Evolutionary conservation across 768 basidiomycete species (phyloP), one percentile per base, ranked within the genome.

Genomic region (Boletellus ananas): DNA sequence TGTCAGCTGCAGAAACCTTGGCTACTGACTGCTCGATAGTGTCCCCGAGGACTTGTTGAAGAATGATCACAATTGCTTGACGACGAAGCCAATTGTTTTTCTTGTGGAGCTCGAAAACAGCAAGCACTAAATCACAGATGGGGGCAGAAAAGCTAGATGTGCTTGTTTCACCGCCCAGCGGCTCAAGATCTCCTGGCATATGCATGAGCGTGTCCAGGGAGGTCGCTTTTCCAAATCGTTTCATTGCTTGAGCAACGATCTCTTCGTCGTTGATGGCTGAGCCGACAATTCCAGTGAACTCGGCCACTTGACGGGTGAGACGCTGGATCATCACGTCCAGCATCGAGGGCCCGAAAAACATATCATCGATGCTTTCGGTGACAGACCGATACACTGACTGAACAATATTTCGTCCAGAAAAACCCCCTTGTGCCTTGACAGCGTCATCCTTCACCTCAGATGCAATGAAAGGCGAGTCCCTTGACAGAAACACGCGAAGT

Each of bases 281-380:
- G 9, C 87, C 90, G 12, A 81, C 85, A 47, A 93, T 83, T 2
- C 91, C 93, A 3, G 85, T 86, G 52, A 94, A 83, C 61, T 94
- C 90, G 10, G 90, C 90, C 0, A 90, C 93, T 68, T 97, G 94
- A 27, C 84, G 80, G 1, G 87, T 91, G 16, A 97, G 80, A 3
- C 93, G 83, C 59, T 91, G 87, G 37, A 95, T 90, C 79, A 95
- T 89, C 39, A 94, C 87, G 64, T 97, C 94, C 38, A 97, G 71
- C 91, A 96, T 94, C 1, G 92, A 94, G 3, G 90, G 94, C 3
- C 91, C 94, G 57, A 95, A 92, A 70, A 95, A 86, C 80, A 96
- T 91, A 67, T 98, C 96, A 66, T 99, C 96, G 60, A 98, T 85
- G 65, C 93, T 94, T 55, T 91, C 90, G 6, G 95, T 82, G 40